Percentiles rank a stretch among this genome's conserved stretches.
Conservation (phyloP, 148 eudicot species). For the Fagopyrum tataricum region DNA sequence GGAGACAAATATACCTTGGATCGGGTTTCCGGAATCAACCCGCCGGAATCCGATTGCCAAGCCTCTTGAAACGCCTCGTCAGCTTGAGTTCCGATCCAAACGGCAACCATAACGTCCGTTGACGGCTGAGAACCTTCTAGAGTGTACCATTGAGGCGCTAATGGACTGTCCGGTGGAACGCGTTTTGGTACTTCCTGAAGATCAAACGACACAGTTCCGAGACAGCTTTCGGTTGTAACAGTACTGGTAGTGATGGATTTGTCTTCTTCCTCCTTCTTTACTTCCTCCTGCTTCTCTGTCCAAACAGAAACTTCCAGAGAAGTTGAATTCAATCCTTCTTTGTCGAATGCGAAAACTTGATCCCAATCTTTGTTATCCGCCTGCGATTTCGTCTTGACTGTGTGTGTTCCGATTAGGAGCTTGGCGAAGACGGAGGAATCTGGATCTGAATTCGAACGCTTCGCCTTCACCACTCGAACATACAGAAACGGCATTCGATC, state of each 20-base stretch:
- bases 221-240: constrained; percentile 20
- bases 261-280: constrained; percentile 2
- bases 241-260: background rate
- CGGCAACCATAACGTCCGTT: constrained; percentile 73
- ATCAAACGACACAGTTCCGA: constrained; percentile 75
- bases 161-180: constrained; percentile 89
- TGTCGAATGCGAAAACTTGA: constrained; percentile 80
- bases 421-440: constrained; percentile 42
- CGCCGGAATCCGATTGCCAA: constrained; percentile 93
- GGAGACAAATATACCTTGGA: constrained; percentile 87
- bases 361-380: constrained; percentile 56
- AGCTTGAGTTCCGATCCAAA: constrained; percentile 92
- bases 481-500: constrained; percentile 78
- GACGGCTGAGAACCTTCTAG: constrained; percentile 39
- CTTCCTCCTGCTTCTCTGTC: constrained; percentile 23
- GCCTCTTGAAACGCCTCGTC: constrained; percentile 89
- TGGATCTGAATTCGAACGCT: constrained; percentile 29
- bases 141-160: constrained; percentile 92
- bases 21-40: constrained; percentile 76
- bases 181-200: constrained; percentile 75
- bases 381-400: constrained; percentile 46
- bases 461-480: constrained; percentile 70
- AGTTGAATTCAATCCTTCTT: constrained; percentile 65
- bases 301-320: constrained; percentile 63
- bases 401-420: constrained; percentile 75